Evolutionary conservation across 495 filamentous ascomycete species (phyloP).

Genomic region (Podospora pseudoanserina): DNA sequence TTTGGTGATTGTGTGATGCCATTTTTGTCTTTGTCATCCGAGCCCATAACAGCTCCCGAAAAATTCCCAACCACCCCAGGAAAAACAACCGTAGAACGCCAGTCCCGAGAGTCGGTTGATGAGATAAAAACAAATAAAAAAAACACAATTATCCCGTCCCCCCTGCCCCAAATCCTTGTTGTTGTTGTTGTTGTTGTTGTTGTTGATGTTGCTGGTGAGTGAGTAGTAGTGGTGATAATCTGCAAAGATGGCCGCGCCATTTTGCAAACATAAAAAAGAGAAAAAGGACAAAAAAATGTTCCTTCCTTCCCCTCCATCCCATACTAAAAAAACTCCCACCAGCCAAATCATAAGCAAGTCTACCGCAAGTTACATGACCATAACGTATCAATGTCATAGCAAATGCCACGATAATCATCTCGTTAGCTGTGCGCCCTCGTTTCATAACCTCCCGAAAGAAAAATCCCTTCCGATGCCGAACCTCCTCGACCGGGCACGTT

Average conservation of each 20-base stretch:
- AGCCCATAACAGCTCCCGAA: neutral
- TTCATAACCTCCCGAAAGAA: constrained; percentile 23
- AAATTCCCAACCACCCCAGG: constrained; percentile 1
- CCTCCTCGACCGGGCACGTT: constrained; percentile 14
- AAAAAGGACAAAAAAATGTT: neutral
- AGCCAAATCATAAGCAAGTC: constrained; percentile 22
- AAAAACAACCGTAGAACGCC: constrained; percentile 3
- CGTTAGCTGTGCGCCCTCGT: constrained; percentile 22
- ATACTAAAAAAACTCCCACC: neutral
- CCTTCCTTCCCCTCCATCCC: neutral
- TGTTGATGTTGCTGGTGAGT: neutral
- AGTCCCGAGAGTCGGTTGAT: neutral
- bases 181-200: neutral
- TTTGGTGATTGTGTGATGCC: constrained; percentile 3
- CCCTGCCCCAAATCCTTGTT: neutral
- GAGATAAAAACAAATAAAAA: neutral
- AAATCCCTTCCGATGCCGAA: constrained; percentile 24
- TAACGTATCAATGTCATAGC: constrained; percentile 33
- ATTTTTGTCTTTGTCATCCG: neutral
- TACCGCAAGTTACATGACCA: constrained; percentile 32
- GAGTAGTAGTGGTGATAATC: neutral
- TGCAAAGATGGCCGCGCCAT: constrained; percentile 11
- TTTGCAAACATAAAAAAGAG: neutral
- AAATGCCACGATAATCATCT: constrained; percentile 27
- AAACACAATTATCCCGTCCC: neutral